A percentile compares a stretch with the other conserved stretches of the same genome.
Evolutionary conservation across 371 early-diverging fungal genomes (phyloP).

Genomic region (Apophysomyces sp.): DNA sequence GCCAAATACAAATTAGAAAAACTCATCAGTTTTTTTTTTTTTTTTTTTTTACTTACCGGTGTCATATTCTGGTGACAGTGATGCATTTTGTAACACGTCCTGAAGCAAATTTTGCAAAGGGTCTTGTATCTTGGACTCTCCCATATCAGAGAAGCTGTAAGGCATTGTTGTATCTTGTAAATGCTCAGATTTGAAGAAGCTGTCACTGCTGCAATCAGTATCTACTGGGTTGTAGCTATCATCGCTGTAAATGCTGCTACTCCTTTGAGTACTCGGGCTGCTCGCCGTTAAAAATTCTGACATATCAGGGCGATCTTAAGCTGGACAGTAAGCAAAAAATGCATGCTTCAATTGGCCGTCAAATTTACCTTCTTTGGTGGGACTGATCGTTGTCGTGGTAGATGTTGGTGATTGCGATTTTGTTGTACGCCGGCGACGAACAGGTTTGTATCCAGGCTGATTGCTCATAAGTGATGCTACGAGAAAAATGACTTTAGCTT

Average conservation of each 20-base stretch:
- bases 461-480: slow-evolving; percentile 37
- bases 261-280: neutral
- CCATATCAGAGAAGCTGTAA: neutral
- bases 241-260: slow-evolving; percentile 6
- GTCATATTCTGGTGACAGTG: slow-evolving; percentile 44
- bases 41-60: slow-evolving; percentile 31
- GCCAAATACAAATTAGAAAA: neutral
- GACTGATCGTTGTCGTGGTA: neutral
- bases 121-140: slow-evolving; percentile 8
- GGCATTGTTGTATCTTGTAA: neutral
- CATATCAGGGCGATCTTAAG: neutral
- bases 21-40: neutral
- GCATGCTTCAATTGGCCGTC: no score
- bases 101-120: slow-evolving; percentile 44
- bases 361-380: neutral
- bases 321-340: neutral
- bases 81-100: slow-evolving; percentile 41
- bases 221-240: slow-evolving; percentile 5
- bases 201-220: slow-evolving; percentile 6
- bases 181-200: neutral
- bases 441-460: slow-evolving; percentile 36
- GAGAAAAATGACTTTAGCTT: no score
- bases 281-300: neutral
- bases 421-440: slow-evolving; percentile 25
- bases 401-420: neutral